A percentile compares a stretch with the other conserved stretches of the same genome.
Evolutionary conservation across 306 rosid species (phyloP).

Genomic region (Malus sieversii): DNA sequence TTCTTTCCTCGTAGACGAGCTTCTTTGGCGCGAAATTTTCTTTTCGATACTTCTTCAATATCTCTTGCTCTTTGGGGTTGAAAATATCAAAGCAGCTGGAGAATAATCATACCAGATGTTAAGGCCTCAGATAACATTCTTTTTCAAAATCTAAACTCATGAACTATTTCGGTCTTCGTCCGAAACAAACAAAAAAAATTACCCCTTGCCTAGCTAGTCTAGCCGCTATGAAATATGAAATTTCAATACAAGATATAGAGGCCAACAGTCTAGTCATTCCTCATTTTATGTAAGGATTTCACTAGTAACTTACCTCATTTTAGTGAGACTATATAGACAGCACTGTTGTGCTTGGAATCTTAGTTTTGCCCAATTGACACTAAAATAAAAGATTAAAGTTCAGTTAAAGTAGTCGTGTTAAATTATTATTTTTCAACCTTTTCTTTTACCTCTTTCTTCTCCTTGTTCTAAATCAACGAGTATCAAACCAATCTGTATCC

Average conservation of each 20-base stretch:
- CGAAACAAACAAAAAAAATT: background rate
- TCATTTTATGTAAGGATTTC: background rate
- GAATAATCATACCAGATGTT: conserved; percentile 14
- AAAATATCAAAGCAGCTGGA: conserved; percentile 85
- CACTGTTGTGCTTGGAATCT: background rate
- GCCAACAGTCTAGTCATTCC: background rate
- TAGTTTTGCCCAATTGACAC: background rate
- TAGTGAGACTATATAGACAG: background rate
- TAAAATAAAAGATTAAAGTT: background rate
- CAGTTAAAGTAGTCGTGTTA: background rate
- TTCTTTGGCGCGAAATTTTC: conserved; percentile 82
- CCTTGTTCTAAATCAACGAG: background rate
- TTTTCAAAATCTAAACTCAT: background rate
- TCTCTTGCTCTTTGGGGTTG: conserved; percentile 56
- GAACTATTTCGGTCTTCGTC: background rate
- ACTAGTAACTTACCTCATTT: background rate
- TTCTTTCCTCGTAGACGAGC: conserved; percentile 72
- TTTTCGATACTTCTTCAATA: conserved; percentile 67
- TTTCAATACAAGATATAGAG: background rate
- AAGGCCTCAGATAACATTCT: background rate
- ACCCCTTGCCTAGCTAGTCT: background rate
- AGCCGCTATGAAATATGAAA: background rate
- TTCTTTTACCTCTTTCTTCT: background rate
- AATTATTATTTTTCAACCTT: background rate
- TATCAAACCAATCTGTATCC: background rate